Conservation (phyloP, 202 grass and related monocot species). For the Carex sylvatica region DNA sequence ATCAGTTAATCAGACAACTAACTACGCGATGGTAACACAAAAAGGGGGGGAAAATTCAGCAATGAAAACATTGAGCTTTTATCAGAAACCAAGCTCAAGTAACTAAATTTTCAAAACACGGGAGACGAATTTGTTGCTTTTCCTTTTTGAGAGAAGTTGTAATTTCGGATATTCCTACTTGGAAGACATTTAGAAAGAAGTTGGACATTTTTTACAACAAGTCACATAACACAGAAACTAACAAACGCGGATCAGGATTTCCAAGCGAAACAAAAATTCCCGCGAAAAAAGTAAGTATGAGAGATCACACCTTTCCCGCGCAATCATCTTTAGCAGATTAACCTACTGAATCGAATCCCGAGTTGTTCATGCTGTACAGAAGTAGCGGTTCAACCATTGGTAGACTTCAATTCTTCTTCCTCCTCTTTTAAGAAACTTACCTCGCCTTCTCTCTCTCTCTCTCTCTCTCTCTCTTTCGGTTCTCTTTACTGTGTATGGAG, state of each 20-base stretch:
- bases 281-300: background rate
- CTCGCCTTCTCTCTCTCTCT: background rate
- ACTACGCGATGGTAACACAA: background rate
- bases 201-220: background rate
- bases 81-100: background rate
- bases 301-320: background rate
- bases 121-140: background rate
- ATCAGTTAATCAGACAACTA: background rate
- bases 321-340: background rate
- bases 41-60: background rate
- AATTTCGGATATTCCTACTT: too few species aligned
- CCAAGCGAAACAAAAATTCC: background rate
- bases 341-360: constrained; percentile 14
- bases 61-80: background rate
- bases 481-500: constrained; percentile 1
- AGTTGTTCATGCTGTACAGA: background rate
- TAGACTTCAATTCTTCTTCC: background rate
- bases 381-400: constrained; percentile 16
- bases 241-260: background rate
- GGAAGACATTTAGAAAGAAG: background rate
- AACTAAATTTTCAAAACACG: background rate
- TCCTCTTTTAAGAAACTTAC: background rate
- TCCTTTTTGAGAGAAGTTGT: background rate
- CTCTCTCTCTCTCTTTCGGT: background rate
- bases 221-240: background rate